phyloP scores from a whole-genome alignment of 306 rosid genomes.

The Inga oerstediana region DNA sequence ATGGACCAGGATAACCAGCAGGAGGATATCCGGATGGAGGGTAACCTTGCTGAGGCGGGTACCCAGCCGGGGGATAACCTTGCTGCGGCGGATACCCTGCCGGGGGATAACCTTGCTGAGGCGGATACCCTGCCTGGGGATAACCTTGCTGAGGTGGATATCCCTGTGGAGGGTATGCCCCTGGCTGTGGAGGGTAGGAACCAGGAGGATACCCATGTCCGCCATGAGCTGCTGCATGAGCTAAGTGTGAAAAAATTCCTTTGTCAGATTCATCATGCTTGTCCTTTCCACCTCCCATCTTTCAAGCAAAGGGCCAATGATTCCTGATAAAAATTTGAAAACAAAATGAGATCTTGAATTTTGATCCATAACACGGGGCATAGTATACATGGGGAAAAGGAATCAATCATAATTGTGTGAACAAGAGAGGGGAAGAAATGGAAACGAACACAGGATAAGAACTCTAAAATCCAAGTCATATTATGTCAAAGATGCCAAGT shows the following conservation, averaged over 20 bases:
- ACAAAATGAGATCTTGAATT: neutral
- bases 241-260: neutral
- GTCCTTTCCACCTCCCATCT: conserved; percentile 17
- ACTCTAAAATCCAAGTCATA: neutral
- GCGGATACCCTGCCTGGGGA: neutral
- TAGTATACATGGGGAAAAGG: neutral
- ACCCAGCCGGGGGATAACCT: neutral
- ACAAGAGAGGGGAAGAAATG: neutral
- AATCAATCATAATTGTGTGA: neutral
- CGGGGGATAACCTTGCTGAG: neutral
- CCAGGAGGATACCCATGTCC: neutral
- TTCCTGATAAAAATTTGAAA: neutral
- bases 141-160: neutral
- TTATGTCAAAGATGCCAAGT: neutral
- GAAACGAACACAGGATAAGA: neutral
- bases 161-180: neutral
- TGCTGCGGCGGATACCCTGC: neutral
- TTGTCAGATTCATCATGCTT: conserved; percentile 4
- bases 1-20: neutral
- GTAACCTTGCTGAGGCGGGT: neutral
- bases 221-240: neutral
- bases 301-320: neutral
- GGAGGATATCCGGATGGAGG: neutral
- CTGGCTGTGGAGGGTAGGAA: neutral
- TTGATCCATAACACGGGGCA: neutral